Conservation (phyloP, 345 rosid genomes). For the Lepidium africanum region DNA sequence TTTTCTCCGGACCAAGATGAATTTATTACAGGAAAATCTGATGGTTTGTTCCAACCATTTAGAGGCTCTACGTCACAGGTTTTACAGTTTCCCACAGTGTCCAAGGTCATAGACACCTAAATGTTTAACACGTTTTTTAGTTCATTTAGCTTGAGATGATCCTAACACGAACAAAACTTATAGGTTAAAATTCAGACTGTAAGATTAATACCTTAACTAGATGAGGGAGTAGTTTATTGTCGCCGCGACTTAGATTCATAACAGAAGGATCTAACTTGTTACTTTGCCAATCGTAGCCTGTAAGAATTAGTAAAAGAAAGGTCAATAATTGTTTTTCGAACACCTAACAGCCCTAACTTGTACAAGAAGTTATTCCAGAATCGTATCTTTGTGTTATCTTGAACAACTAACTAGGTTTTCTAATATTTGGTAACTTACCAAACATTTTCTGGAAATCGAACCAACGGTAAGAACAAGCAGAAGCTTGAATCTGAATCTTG, state of each 20-base stretch:
- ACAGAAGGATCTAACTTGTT: constrained; percentile 65
- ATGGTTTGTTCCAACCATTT: constrained; percentile 51
- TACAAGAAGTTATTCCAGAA: neutral
- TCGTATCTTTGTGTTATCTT: neutral
- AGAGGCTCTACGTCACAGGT: constrained; percentile 43
- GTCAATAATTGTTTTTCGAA: neutral
- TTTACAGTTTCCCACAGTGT: constrained; percentile 37
- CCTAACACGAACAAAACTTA: neutral
- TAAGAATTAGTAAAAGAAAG: neutral
- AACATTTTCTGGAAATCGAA: constrained; percentile 75
- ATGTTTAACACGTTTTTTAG: neutral
- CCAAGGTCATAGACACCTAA: constrained; percentile 52
- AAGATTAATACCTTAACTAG: constrained; percentile 45
- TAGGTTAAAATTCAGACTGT: no score
- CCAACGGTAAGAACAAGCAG: constrained; percentile 76
- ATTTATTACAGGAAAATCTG: constrained; percentile 71
- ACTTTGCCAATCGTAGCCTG: constrained; percentile 82
- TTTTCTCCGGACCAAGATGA: constrained; percentile 53
- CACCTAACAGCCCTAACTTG: neutral
- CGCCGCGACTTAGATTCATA: constrained; percentile 46
- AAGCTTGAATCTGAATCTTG: constrained; percentile 53
- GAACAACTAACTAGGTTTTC: neutral
- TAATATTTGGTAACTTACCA: constrained; percentile 35
- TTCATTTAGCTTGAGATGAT: neutral
- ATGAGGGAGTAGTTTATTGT: constrained; percentile 46